Base-by-base conservation (phyloP, 129 eudicot species). In the Artemisia argyi region DNA sequence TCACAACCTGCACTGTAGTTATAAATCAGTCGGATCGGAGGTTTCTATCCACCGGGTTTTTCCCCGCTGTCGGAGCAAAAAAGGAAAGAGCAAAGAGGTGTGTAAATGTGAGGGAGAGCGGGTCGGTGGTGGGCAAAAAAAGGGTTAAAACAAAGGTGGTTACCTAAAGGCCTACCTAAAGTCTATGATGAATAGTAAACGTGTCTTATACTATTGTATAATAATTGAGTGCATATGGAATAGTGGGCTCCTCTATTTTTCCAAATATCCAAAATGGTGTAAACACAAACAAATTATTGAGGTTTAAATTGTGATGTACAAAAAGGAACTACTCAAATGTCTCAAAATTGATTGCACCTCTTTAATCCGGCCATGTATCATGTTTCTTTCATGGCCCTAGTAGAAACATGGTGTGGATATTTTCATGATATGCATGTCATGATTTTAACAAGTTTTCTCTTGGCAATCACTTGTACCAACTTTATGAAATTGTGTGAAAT, bases 341-440 rank as follows among this genome's bases (percentile, higher is more conserved):
- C 81, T 69, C 35, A 60, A 77, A 19, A 70, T 63, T 69, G 71
- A 77, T 69, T 69, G 65, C 50, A 16, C 75, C 19, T 69, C 76
- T 77, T 69, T 50, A 69, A 69, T 51, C 26, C 48, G 32, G 66
- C 76, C 81, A 78, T 78, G 81, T 64, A 78, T 24, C 70, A 70
- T 77, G 77, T 78, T 71, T 63, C 81, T 71, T 62, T 71, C 76
- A 44, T 53, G 81, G 72, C 76, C 72, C 76, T 69, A 61, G 72
- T 28, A 22, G 66, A 42, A 53, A 18, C 71, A 72, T 56, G 72
- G 49, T 55, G 57, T 53, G 52, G 66, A n/a, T 65, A 62, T 63
- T 54, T 24, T 63, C 72, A 63, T 19, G 50, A 44, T 58, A 30
- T 42, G 71, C 28, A 10, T 42, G 65, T 6, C 63, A 64, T 65